Evolutionary conservation across 2,329 filamentous ascomycete genomes (phyloP), one percentile per base, ranked within the genome.

Genomic region (Gnomoniopsis smithogilvyi): DNA sequence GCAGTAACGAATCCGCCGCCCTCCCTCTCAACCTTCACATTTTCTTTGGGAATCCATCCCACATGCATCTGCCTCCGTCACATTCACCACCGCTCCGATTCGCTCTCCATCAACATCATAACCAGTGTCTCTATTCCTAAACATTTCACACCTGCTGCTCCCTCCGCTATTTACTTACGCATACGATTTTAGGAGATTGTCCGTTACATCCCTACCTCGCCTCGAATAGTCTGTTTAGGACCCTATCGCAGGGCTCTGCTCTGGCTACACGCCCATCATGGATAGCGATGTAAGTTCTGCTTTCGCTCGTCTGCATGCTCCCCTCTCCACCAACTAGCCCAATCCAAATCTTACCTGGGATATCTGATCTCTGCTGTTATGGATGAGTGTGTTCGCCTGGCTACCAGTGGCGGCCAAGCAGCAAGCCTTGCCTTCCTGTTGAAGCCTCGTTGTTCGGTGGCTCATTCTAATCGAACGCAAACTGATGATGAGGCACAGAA

Each of bases 271-370:
- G 57, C 57, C 57, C 60, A 48, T 53, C 57, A 62, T 62, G 60
- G 60, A 62, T 34, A 62, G 36, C 53, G 46, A 38, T 51, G 60
- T 62, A 53, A 60, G 60, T 60, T 24, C 38, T 56, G n/a, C 50
- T 19, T 51, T 14, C 47, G 17, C 46, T 26, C 19, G 43, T 30
- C 60, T 48, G 47, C 8, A 30, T 48, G 24, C 6, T n/a, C n/a
- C n/a, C n/a, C 48, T 19, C 26, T n/a, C 50, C 45, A 19, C 19
- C n/a, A 36, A 12, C 21, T 21, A 10, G 10, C 8, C 11, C 45
- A 19, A 19, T 19, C 41, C 41, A n/a, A n/a, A 4, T 10, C 11
- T 41, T 12, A 12, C 17, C 36, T 41, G 6, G 36, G 6, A 14
- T 4, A 14, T 41, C 4, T 36, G 8, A 14, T 14, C 34, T 36